phyloP scores from a whole-genome alignment of 2,329 filamentous ascomycete genomes.

The Aspergillus melleus region DNA sequence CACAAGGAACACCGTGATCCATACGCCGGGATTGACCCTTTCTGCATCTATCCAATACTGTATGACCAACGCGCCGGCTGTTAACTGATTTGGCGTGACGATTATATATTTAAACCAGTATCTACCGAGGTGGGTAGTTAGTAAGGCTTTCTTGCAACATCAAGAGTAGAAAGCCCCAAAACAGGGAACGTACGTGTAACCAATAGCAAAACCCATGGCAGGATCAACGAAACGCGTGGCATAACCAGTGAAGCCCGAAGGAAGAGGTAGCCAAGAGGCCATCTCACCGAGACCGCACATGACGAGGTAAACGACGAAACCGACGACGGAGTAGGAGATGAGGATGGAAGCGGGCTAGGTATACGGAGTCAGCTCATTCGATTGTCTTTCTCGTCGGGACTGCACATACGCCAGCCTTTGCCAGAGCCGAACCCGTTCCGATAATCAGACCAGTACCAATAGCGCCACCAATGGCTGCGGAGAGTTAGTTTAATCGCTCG shows the following conservation, averaged over 20 bases:
- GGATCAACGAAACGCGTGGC: slow-evolving; percentile 77
- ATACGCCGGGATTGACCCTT: slow-evolving; percentile 73
- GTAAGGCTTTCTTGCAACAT: slow-evolving; percentile 2
- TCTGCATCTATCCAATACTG: slow-evolving; percentile 71
- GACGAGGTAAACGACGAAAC: slow-evolving; percentile 70
- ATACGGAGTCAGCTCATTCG: slow-evolving; percentile 8
- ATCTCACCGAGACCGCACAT: slow-evolving; percentile 83
- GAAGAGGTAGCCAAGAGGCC: slow-evolving; percentile 77
- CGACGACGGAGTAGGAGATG: slow-evolving; percentile 46
- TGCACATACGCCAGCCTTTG: slow-evolving; percentile 39
- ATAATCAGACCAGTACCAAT: slow-evolving; percentile 46
- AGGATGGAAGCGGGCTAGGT: slow-evolving; percentile 41
- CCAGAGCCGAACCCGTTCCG: slow-evolving; percentile 40
- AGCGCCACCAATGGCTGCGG: slow-evolving; percentile 41
- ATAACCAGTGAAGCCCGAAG: slow-evolving; percentile 79
- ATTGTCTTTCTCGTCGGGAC: too few relatives aligned
- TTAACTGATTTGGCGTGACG: slow-evolving; percentile 80
- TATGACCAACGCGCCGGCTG: slow-evolving; percentile 75
- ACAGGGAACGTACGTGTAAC: slow-evolving; percentile 58
- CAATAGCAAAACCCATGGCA: slow-evolving; percentile 75
- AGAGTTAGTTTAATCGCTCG: slow-evolving; percentile 12
- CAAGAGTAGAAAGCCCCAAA: not conserved
- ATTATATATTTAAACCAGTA: slow-evolving; percentile 79
- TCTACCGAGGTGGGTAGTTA: slow-evolving; percentile 20
- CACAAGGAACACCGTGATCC: slow-evolving; percentile 70